phyloP scores from a whole-genome alignment of 768 basidiomycete genomes.

The Leccinum truebloodii region DNA sequence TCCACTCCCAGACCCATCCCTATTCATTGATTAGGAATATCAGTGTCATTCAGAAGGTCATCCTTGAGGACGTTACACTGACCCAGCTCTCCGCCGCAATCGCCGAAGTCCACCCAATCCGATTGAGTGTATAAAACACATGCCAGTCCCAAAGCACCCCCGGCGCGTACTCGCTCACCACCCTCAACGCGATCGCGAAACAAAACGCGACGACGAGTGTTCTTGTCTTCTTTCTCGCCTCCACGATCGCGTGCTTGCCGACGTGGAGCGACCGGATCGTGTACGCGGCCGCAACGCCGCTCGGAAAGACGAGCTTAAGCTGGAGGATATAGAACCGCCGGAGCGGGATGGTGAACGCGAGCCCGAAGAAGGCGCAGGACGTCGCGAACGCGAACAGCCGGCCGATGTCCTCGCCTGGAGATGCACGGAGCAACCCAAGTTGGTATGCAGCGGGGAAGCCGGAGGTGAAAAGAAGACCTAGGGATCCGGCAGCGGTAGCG shows the following conservation, averaged over 20 bases:
- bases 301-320: constrained; percentile 4
- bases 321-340: constrained; percentile 2
- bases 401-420: constrained; percentile 1
- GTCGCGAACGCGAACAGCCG: background rate
- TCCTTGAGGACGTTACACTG: background rate
- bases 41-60: background rate
- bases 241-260: background rate
- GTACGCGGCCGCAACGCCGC: background rate
- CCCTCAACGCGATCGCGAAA: background rate
- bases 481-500: constrained; percentile 2
- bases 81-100: constrained; percentile 6
- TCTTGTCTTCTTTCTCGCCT: constrained; percentile 3
- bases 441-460: constrained; percentile 2
- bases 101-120: background rate
- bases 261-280: background rate
- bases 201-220: background rate
- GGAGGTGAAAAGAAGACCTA: constrained; percentile 2
- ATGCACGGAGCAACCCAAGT: background rate
- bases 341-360: constrained; percentile 1
- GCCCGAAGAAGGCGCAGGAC: constrained; percentile 5
- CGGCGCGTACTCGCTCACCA: constrained; percentile 2
- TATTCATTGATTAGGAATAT: background rate
- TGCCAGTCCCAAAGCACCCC: constrained; percentile 5
- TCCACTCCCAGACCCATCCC: constrained; percentile 33
- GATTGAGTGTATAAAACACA: background rate